Evolutionary conservation across 768 basidiomycete genomes (phyloP).

Genomic region (Phylloporus sp.): DNA sequence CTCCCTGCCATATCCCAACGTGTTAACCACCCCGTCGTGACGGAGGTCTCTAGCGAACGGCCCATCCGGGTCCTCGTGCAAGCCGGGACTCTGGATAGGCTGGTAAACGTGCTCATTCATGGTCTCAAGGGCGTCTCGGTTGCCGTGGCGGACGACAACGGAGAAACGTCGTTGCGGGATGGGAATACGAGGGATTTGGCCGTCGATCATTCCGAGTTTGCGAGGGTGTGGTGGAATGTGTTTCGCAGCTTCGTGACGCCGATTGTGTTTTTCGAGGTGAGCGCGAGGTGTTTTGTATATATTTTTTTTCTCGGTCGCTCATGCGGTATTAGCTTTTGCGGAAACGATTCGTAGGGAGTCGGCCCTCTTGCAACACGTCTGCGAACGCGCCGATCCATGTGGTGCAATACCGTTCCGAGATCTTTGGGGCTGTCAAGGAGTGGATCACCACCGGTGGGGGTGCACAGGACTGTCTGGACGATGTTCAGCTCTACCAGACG

Average conservation of each 20-base stretch:
- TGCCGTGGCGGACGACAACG: constrained; percentile 81
- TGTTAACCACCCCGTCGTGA: constrained; percentile 49
- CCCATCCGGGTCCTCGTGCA: constrained; percentile 73
- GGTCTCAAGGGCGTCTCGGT: constrained; percentile 75
- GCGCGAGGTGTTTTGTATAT: constrained; percentile 9
- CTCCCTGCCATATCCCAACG: constrained; percentile 70
- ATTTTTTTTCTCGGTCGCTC: not conserved
- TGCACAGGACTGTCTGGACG: constrained; percentile 74
- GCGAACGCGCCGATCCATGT: constrained; percentile 41
- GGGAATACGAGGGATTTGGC: constrained; percentile 67
- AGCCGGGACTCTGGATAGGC: constrained; percentile 69
- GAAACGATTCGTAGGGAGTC: constrained; percentile 59
- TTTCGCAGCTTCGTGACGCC: constrained; percentile 82
- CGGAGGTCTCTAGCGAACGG: constrained; percentile 63
- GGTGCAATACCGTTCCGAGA: constrained; percentile 52
- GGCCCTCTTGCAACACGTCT: constrained; percentile 41
- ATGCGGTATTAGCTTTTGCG: constrained; percentile 54
- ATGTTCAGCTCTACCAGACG: constrained; percentile 55
- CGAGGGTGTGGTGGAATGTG: constrained; percentile 75
- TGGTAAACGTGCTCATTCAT: constrained; percentile 72
- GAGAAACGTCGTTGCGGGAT: constrained; percentile 73
- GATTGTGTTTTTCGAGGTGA: constrained; percentile 78
- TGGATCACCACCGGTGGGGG: constrained; percentile 75
- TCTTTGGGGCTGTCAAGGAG: constrained; percentile 59
- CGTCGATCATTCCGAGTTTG: constrained; percentile 70